A percentile compares a stretch with the other conserved stretches of the same genome.
Evolutionary conservation across 140 eudicot species (phyloP).

Genomic region (Senecio squalidus): DNA sequence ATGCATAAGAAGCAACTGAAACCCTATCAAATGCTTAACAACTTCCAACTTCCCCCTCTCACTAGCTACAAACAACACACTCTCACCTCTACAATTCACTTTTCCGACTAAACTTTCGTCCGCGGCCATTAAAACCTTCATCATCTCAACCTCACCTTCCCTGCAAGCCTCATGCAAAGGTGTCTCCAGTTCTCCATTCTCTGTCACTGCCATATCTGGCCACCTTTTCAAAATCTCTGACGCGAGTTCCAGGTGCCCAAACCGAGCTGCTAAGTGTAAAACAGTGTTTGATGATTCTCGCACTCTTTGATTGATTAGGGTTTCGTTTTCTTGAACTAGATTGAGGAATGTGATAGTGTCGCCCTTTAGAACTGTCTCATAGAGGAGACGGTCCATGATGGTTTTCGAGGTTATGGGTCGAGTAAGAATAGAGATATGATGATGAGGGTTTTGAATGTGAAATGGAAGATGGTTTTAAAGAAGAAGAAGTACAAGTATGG

Average conservation of each 20-base stretch:
- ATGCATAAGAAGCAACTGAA: slow-evolving; percentile 38
- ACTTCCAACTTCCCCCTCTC: slow-evolving; percentile 46
- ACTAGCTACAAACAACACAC: slow-evolving; percentile 46
- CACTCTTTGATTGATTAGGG: slow-evolving; percentile 20
- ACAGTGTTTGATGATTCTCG: slow-evolving; percentile 30
- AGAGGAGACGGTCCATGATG: slow-evolving; percentile 41
- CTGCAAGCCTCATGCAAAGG: slow-evolving; percentile 51
- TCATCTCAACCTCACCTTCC: slow-evolving; percentile 38
- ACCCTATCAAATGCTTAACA: slow-evolving; percentile 36
- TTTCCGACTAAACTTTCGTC: slow-evolving; percentile 32
- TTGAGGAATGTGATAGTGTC: slow-evolving; percentile 26
- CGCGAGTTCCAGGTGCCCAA: slow-evolving; percentile 41
- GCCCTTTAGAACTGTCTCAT: slow-evolving; percentile 28
- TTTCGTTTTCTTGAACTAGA: slow-evolving; percentile 25
- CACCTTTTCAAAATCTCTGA: slow-evolving; percentile 25
- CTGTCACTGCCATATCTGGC: slow-evolving; percentile 36
- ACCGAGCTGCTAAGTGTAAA: slow-evolving; percentile 48
- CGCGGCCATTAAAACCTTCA: slow-evolving; percentile 24
- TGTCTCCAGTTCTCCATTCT: slow-evolving; percentile 43
- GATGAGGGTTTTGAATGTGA: background rate
- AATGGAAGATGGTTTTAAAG: slow-evolving; percentile 3
- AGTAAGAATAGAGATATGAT: background rate
- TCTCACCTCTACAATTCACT: slow-evolving; percentile 37
- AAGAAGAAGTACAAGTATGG: background rate
- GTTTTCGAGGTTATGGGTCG: background rate